A percentile compares a stretch with the other conserved stretches of the same genome.
Conservation (phyloP, 2,329 filamentous ascomycete species). For the Alternaria metachromatica region DNA sequence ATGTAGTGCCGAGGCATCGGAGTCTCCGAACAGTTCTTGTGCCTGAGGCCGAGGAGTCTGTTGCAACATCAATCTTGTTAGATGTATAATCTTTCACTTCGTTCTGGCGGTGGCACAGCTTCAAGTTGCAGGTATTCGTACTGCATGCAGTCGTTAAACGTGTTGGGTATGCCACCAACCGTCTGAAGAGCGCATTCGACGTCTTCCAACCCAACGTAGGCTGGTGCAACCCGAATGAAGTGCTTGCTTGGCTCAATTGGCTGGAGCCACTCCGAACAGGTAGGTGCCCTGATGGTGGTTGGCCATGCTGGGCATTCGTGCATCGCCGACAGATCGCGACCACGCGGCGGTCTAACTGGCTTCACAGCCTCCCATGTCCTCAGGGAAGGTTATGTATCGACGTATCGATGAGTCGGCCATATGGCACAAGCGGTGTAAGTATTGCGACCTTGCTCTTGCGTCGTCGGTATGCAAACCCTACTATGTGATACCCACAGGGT, state of each 20-base stretch:
- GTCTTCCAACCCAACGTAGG: background rate
- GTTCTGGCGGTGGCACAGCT: background rate
- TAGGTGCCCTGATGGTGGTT: rapidly evolving
- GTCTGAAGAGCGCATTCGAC: rapidly evolving
- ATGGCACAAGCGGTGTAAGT: background rate
- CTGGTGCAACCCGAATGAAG: background rate
- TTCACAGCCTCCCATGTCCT: background rate
- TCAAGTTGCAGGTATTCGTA: background rate
- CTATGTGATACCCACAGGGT: background rate
- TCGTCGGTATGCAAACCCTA: background rate
- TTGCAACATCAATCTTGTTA: too few species aligned
- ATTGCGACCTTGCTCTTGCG: background rate
- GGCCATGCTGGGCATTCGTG: background rate
- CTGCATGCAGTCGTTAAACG: background rate
- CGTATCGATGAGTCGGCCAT: background rate
- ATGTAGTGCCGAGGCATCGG: background rate
- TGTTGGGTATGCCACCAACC: too few species aligned
- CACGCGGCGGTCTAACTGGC: background rate
- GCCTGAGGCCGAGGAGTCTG: too few species aligned
- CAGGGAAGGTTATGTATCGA: rapidly evolving
- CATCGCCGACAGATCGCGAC: background rate
- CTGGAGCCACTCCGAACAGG: background rate
- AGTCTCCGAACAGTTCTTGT: background rate
- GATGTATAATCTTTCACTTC: too few species aligned
- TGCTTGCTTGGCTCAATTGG: rapidly evolving